Percentiles rank a stretch among this genome's conserved stretches.
phyloP scores from a whole-genome alignment of 805 yeast species.

The Hanseniaspora taiwanica region DNA sequence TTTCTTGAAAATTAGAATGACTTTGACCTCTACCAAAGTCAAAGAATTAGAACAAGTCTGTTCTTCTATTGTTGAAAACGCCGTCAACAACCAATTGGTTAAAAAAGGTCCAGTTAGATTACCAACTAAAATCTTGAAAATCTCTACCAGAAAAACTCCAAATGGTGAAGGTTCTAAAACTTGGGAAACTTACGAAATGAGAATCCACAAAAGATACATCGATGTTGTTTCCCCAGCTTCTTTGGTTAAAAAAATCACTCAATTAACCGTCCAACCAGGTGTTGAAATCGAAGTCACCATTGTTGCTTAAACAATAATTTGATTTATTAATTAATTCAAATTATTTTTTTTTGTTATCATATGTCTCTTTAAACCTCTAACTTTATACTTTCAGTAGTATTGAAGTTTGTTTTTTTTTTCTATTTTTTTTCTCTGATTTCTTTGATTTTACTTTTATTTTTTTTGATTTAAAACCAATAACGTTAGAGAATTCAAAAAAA shows the following conservation, averaged over 20 bases:
- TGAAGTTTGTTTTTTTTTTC: not conserved
- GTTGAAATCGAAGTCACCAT: constrained; percentile 93
- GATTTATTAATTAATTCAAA: too few species aligned
- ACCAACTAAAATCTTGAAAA: constrained; percentile 97
- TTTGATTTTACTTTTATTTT: not conserved
- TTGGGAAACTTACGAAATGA: constrained; percentile 99
- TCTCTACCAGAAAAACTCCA: constrained; percentile 99
- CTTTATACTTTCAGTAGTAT: too few species aligned
- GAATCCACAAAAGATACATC: constrained; percentile 99
- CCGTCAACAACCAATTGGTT: constrained; percentile 65
- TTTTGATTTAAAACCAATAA: too few species aligned
- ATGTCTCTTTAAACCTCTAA: too few species aligned
- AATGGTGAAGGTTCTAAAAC: constrained; percentile 99
- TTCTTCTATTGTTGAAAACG: constrained; percentile 77
- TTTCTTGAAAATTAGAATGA: constrained; percentile 96
- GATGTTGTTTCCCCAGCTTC: constrained; percentile 95
- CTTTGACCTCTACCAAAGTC: constrained; percentile 97
- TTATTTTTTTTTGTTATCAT: too few species aligned
- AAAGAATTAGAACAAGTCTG: constrained; percentile 96
- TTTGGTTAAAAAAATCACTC: constrained; percentile 83
- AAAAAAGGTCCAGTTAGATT: constrained; percentile 99
- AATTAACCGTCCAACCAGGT: constrained; percentile 98
- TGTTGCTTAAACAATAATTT: constrained; percentile 69
- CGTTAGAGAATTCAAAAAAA: too few species aligned
- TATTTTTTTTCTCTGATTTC: too few species aligned